These are phyloP conservation scores for Penicillium sp. DNA, from an alignment of 2,329 filamentous ascomycete species.

Conservation along the genomic window DNA sequence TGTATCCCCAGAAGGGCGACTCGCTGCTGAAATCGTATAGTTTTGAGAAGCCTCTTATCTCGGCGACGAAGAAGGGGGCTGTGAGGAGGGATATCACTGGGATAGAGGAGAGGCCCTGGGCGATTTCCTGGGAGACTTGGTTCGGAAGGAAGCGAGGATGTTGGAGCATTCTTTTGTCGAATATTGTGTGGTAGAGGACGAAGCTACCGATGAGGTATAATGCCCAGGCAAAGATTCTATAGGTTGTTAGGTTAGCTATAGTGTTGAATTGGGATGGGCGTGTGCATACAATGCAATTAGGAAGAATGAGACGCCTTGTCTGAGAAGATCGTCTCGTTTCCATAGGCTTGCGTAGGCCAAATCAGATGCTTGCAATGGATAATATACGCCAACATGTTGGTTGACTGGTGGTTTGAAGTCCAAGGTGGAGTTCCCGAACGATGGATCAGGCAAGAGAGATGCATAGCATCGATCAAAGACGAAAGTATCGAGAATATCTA, in stretches of 20 bases:
- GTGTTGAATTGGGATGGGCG: background rate
- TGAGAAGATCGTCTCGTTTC: conserved; percentile 30
- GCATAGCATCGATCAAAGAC: conserved; percentile 75
- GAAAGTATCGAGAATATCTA: conserved; percentile 76
- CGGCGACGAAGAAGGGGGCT: conserved; percentile 73
- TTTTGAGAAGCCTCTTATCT: conserved; percentile 80
- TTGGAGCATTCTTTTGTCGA: conserved; percentile 81
- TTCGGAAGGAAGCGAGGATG: conserved; percentile 94
- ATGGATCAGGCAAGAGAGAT: conserved; percentile 19
- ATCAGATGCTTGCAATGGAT: conserved; percentile 25
- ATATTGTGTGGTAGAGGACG: conserved; percentile 81
- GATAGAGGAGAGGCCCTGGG: conserved; percentile 70
- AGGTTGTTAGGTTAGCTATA: background rate
- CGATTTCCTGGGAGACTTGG: conserved; percentile 81
- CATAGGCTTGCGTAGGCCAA: conserved; percentile 30
- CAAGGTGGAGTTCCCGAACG: background rate
- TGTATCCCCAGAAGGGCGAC: conserved; percentile 74
- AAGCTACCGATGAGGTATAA: conserved; percentile 82
- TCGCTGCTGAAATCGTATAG: conserved; percentile 76
- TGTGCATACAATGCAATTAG: conserved; percentile 28
- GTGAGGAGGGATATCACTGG: conserved; percentile 81
- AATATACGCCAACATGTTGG: conserved; percentile 28
- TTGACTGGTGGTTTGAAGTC: conserved; percentile 16
- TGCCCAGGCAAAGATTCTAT: conserved; percentile 76
- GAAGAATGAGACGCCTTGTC: conserved; percentile 32